Conservation (phyloP, 2,329 filamentous ascomycete genomes). For the Colletotrichum somersetense region DNA sequence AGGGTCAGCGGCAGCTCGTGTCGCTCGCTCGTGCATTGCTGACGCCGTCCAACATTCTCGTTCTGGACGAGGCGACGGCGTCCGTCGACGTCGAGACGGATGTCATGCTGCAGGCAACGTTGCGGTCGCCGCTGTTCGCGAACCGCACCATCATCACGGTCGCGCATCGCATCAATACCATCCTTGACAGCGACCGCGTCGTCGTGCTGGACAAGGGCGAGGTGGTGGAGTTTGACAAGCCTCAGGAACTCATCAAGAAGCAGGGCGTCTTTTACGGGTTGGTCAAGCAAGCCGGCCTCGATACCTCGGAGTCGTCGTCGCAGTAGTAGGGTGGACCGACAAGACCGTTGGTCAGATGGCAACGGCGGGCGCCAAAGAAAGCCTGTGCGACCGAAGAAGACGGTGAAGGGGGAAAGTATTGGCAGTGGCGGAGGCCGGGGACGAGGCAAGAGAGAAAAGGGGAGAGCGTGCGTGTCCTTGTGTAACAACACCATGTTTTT, state of each 20-base stretch:
- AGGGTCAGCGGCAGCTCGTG: slow-evolving; percentile 93
- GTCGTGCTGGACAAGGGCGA: slow-evolving; percentile 92
- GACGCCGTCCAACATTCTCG: slow-evolving; percentile 95
- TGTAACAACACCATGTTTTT: slow-evolving; percentile 7
- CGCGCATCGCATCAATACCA: slow-evolving; percentile 97
- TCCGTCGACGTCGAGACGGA: slow-evolving; percentile 77
- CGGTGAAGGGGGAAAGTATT: neutral
- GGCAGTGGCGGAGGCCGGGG: neutral
- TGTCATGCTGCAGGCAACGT: slow-evolving; percentile 73
- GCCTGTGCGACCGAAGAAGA: slow-evolving; percentile 8
- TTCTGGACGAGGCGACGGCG: slow-evolving; percentile 96
- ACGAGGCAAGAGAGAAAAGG: slow-evolving; percentile 1
- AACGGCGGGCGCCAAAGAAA: neutral
- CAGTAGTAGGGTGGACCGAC: slow-evolving; percentile 46
- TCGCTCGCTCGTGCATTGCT: slow-evolving; percentile 94
- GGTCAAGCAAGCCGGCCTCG: slow-evolving; percentile 89
- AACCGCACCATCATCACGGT: slow-evolving; percentile 98
- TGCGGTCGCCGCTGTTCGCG: slow-evolving; percentile 77
- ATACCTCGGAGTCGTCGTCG: slow-evolving; percentile 50
- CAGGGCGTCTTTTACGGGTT: slow-evolving; percentile 89
- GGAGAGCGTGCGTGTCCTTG: neutral
- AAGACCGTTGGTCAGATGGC: neutral
- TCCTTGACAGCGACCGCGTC: slow-evolving; percentile 88
- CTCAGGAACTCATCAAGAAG: slow-evolving; percentile 79
- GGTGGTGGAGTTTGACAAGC: slow-evolving; percentile 93